phyloP scores from a whole-genome alignment of 2,329 filamentous ascomycete species.

The Neofusicoccum sp. region DNA sequence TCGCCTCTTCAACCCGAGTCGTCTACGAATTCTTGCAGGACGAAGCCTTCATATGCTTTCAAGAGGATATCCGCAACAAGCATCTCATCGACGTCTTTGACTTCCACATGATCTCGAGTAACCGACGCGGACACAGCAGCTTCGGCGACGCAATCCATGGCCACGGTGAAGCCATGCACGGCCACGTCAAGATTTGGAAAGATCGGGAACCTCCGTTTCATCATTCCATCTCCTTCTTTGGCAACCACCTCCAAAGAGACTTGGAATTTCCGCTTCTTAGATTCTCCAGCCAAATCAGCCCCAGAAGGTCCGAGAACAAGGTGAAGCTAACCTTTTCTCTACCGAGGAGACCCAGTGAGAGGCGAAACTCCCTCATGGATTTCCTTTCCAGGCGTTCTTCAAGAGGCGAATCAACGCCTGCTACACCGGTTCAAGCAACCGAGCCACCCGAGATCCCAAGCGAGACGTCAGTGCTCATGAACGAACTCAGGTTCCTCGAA shows the following conservation, averaged over 20 bases:
- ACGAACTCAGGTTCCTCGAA: constrained; percentile 1
- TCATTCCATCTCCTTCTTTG: constrained; percentile 12
- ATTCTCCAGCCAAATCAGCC: neutral
- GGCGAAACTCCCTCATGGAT: neutral
- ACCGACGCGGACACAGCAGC: neutral
- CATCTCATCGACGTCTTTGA: neutral
- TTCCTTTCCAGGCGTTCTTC: neutral
- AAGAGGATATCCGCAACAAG: constrained; percentile 7
- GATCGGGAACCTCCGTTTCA: constrained; percentile 8
- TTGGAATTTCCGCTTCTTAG: constrained; percentile 5
- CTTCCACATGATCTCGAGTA: neutral
- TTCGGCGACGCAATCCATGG: constrained; percentile 9
- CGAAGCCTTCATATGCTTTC: constrained; percentile 1
- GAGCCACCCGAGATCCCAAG: neutral
- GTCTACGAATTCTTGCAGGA: constrained; percentile 7
- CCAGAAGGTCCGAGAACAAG: neutral
- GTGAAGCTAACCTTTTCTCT: neutral
- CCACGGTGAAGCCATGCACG: too few relatives aligned
- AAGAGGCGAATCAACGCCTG: neutral
- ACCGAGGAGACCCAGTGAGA: neutral
- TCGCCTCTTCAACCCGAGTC: neutral
- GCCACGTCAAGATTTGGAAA: constrained; percentile 6
- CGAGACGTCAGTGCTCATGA: neutral
- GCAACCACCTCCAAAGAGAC: neutral
- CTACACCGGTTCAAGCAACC: neutral